A percentile compares a stretch with the other conserved stretches of the same genome.
phyloP scores from a whole-genome alignment of 306 rosid genomes.

The Glycine tomentella region DNA sequence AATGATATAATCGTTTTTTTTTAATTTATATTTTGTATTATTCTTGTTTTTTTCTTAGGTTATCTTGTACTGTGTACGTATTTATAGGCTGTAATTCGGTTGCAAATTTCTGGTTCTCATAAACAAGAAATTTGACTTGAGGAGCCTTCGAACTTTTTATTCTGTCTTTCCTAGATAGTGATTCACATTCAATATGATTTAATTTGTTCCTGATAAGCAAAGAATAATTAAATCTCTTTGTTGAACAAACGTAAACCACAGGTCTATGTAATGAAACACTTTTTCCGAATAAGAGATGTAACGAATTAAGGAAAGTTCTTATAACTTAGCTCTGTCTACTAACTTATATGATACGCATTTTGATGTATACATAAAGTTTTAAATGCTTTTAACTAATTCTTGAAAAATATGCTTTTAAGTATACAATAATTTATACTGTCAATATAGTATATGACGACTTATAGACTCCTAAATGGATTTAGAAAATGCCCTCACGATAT shows the following conservation, averaged over 20 bases:
- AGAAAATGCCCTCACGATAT: background rate
- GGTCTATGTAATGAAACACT: background rate
- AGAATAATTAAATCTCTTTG: background rate
- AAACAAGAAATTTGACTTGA: too few species aligned
- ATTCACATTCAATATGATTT: too few species aligned
- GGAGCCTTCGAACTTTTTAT: too few species aligned
- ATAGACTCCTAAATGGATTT: background rate
- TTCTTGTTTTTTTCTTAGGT: too few species aligned
- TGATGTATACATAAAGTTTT: background rate
- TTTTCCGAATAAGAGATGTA: background rate
- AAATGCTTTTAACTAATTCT: too few species aligned
- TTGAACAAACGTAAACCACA: background rate
- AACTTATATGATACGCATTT: conserved; percentile 46
- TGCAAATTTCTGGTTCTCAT: too few species aligned
- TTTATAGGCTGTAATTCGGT: too few species aligned
- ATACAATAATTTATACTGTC: background rate
- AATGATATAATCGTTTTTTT: too few species aligned
- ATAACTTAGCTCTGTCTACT: conserved; percentile 6
- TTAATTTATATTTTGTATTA: too few species aligned
- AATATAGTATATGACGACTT: too few species aligned
- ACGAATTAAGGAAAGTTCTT: background rate
- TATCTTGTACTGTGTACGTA: too few species aligned
- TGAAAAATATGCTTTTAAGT: background rate
- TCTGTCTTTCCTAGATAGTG: too few species aligned
- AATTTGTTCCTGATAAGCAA: background rate